Evolutionary conservation across 2,329 filamentous ascomycete genomes (phyloP).

Genomic region (Cytospora paraplurivora): DNA sequence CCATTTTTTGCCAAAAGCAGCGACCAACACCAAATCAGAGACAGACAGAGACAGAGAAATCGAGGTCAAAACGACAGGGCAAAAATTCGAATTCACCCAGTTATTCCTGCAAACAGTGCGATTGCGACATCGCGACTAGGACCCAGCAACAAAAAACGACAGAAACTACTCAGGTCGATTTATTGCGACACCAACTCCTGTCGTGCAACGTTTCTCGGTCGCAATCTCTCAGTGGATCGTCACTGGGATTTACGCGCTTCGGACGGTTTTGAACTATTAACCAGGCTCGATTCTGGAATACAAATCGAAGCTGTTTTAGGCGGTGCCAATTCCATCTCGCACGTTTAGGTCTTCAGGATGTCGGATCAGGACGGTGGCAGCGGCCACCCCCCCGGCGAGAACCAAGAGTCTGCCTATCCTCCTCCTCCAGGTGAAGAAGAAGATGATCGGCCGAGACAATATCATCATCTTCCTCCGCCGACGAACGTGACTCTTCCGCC

Average conservation of each 20-base stretch:
- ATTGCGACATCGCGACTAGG: neutral
- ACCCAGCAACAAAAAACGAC: neutral
- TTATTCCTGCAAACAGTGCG: neutral
- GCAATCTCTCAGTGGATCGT: neutral
- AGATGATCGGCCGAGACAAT: constrained; percentile 42
- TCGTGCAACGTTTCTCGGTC: neutral
- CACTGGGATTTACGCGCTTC: neutral
- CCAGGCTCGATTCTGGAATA: constrained; percentile 5
- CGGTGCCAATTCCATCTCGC: constrained; percentile 33
- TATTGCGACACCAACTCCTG: neutral
- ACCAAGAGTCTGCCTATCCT: constrained; percentile 46
- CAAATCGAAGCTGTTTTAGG: constrained; percentile 15
- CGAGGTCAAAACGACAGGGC: neutral
- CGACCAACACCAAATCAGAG: constrained; percentile 17
- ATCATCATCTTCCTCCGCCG: constrained; percentile 41
- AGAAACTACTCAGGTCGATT: neutral
- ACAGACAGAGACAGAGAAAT: constrained; percentile 1
- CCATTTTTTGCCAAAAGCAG: constrained; percentile 20
- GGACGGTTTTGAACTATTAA: neutral
- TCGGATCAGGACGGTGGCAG: constrained; percentile 42
- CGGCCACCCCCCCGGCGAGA: constrained; percentile 40
- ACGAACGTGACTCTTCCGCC: constrained; percentile 52
- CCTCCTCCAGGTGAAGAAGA: constrained; percentile 46
- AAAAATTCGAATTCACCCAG: neutral
- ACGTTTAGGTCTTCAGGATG: constrained; percentile 39